phyloP scores from a whole-genome alignment of 352 stramenopile species.

The Phytophthora agathidicida region DNA sequence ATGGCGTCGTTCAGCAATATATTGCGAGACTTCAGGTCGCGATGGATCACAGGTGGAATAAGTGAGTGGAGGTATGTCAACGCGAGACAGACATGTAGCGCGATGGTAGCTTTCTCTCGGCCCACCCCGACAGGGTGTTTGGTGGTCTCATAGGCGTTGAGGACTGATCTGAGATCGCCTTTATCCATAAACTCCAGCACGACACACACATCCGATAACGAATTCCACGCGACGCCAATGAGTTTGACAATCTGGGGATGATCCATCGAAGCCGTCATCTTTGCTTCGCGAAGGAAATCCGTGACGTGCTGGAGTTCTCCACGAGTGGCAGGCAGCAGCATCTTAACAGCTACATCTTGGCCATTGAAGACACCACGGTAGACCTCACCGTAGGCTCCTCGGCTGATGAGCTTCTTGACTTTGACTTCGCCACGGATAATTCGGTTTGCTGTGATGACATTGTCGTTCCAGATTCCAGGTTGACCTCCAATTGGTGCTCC shows the following conservation, averaged over 20 bases:
- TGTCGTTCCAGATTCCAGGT: slow-evolving; percentile 28
- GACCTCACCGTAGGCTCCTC: slow-evolving; percentile 50
- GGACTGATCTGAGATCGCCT: slow-evolving; percentile 42
- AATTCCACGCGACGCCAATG: slow-evolving; percentile 49
- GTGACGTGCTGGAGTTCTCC: not conserved
- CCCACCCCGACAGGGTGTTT: slow-evolving; percentile 11
- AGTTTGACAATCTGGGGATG: slow-evolving; percentile 43
- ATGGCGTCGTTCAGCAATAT: slow-evolving; percentile 40
- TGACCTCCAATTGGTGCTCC: slow-evolving; percentile 1
- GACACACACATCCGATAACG: slow-evolving; percentile 43
- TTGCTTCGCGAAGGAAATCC: slow-evolving; percentile 47
- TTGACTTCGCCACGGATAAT: slow-evolving; percentile 33
- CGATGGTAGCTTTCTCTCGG: slow-evolving; percentile 23
- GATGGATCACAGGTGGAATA: slow-evolving; percentile 37
- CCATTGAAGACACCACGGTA: slow-evolving; percentile 39
- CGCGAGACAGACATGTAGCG: slow-evolving; percentile 41
- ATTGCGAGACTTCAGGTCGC: slow-evolving; percentile 66
- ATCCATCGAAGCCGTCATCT: slow-evolving; percentile 40
- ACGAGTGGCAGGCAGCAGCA: slow-evolving; percentile 12
- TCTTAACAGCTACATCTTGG: slow-evolving; percentile 50
- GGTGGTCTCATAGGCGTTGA: slow-evolving; percentile 27
- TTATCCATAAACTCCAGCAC: slow-evolving; percentile 56
- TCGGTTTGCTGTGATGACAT: slow-evolving; percentile 30
- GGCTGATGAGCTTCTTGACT: slow-evolving; percentile 26
- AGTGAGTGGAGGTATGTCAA: slow-evolving; percentile 32